Conservation (phyloP, 257 asterid species). For the Fraxinus cuspidata region DNA sequence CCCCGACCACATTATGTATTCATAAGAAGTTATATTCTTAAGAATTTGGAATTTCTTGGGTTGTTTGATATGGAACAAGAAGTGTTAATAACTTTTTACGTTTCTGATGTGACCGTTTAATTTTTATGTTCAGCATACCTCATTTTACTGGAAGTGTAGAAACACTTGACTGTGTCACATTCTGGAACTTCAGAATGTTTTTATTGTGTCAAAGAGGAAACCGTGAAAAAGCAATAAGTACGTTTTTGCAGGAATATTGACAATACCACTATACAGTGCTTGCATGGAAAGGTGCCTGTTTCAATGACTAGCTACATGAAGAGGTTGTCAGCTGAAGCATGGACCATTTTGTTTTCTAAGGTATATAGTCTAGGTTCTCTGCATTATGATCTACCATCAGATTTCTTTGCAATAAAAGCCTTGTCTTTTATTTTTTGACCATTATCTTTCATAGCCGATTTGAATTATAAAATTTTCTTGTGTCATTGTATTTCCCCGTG, state of each 20-base stretch:
- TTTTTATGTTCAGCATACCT: background rate
- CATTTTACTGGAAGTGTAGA: conserved; percentile 15
- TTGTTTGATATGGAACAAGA: conserved; percentile 8
- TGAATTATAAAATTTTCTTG: background rate
- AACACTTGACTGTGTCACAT: conserved; percentile 3
- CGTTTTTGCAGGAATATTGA: conserved; percentile 71
- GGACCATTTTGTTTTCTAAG: conserved; percentile 76
- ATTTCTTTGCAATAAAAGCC: conserved; percentile 11
- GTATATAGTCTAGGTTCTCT: conserved; percentile 41
- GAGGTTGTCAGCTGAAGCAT: conserved; percentile 86
- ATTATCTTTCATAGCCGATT: conserved; percentile 3
- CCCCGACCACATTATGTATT: background rate
- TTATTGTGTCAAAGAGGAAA: conserved; percentile 16
- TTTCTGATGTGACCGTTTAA: background rate
- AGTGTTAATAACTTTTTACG: conserved; percentile 12
- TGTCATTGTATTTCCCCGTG: background rate
- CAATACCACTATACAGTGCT: conserved; percentile 77
- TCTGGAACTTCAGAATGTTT: conserved; percentile 14
- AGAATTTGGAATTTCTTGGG: conserved; percentile 9
- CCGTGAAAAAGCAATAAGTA: conserved; percentile 13
- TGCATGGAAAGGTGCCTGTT: conserved; percentile 84
- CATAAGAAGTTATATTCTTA: background rate
- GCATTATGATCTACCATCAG: conserved; percentile 29
- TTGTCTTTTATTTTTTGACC: background rate
- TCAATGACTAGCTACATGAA: conserved; percentile 69